Evolutionary conservation across 495 filamentous ascomycete species (phyloP).

Genomic region (Talaromyces ruber): DNA sequence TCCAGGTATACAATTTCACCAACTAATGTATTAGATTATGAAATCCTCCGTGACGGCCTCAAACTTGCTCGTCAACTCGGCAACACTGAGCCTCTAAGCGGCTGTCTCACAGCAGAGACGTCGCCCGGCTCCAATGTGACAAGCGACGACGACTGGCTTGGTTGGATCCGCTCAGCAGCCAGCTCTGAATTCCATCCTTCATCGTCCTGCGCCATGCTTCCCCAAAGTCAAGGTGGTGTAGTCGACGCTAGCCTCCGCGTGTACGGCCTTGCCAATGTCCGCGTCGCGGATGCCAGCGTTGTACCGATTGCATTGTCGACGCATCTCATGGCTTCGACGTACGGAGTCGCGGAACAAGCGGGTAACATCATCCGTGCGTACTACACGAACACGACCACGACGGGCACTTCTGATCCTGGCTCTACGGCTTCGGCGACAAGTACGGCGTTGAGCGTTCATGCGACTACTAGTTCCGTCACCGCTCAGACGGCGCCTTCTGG

Average conservation of each 20-base stretch:
- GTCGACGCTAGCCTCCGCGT: conserved; percentile 40
- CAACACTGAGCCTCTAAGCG: conserved; percentile 16
- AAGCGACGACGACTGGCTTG: conserved; percentile 18
- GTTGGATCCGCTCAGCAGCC: conserved; percentile 14
- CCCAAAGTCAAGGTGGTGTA: conserved; percentile 36
- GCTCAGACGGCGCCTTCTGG: not conserved
- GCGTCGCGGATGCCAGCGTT: conserved; percentile 40
- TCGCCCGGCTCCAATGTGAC: conserved; percentile 14
- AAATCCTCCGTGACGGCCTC: conserved; percentile 28
- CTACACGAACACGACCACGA: not conserved
- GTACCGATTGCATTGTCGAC: conserved; percentile 41
- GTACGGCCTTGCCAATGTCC: conserved; percentile 41
- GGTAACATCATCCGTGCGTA: conserved; percentile 40
- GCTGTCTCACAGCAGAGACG: conserved; percentile 17
- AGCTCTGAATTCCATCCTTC: conserved; percentile 39
- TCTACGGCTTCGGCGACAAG: not conserved
- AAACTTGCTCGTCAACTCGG: conserved; percentile 21
- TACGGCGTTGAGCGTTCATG: not conserved
- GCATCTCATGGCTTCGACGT: conserved; percentile 44
- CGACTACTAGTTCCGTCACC: not conserved
- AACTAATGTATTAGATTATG: conserved; percentile 12
- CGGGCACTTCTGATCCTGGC: not conserved
- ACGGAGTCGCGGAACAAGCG: conserved; percentile 52
- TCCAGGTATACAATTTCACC: not conserved
- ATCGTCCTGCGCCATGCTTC: conserved; percentile 44